Evolutionary conservation across 1,284 basidiomycete genomes (phyloP).

Genomic region (Austropuccinia psidii): DNA sequence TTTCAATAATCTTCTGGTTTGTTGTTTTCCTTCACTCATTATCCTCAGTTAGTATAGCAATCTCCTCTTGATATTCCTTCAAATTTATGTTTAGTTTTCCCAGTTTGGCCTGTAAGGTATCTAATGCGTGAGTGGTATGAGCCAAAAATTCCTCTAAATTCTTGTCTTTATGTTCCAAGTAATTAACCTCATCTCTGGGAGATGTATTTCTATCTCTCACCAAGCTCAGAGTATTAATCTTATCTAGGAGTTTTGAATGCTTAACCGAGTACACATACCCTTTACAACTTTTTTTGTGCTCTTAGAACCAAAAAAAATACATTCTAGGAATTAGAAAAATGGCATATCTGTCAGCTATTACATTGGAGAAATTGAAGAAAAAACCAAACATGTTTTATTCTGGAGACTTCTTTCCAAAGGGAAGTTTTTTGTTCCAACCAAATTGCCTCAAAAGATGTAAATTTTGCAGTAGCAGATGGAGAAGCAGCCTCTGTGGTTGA

Average conservation of each 20-base stretch:
- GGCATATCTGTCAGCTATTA: too few relatives aligned
- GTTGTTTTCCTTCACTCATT: constrained; percentile 75
- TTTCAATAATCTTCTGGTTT: constrained; percentile 67
- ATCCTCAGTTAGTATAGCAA: constrained; percentile 68
- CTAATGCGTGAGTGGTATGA: constrained; percentile 57
- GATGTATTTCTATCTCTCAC: constrained; percentile 81
- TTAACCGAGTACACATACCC: constrained; percentile 63
- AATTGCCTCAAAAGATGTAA: constrained; percentile 62
- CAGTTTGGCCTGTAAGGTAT: constrained; percentile 67
- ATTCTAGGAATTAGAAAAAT: too few relatives aligned
- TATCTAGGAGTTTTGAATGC: constrained; percentile 73
- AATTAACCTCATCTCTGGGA: constrained; percentile 64
- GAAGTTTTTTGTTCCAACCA: constrained; percentile 70
- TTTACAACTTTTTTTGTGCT: constrained; percentile 66
- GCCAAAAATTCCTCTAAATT: constrained; percentile 54
- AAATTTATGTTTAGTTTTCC: constrained; percentile 64
- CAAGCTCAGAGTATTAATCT: constrained; percentile 78
- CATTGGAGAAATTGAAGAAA: neutral
- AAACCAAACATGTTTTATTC: constrained; percentile 59
- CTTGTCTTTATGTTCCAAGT: constrained; percentile 57
- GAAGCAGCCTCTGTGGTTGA: constrained; percentile 51
- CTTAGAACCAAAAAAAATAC: constrained; percentile 53
- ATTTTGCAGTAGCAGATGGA: constrained; percentile 66
- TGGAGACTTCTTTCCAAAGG: constrained; percentile 66
- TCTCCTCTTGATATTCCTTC: constrained; percentile 61